Evolutionary conservation across 2,329 filamentous ascomycete species (phyloP).

Genomic region (Verticillium nubilum): DNA sequence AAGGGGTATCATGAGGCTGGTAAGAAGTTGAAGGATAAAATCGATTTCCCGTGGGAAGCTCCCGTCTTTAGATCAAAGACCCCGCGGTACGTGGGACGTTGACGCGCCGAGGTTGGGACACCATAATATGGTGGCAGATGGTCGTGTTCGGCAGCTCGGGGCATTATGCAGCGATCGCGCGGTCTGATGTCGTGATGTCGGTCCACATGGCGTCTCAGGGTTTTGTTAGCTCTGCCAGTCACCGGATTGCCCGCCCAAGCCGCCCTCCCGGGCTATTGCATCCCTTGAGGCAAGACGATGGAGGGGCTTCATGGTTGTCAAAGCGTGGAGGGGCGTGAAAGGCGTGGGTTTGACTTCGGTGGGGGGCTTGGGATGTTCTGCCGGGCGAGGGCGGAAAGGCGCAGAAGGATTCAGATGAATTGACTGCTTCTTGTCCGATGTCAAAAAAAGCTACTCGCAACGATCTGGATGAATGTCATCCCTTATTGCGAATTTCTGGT

Average conservation of each 20-base stretch:
- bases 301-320: neutral
- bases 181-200: neutral
- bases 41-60: neutral
- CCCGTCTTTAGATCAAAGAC: neutral
- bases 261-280: neutral
- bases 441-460: no score
- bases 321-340: neutral
- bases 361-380: neutral
- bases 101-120: neutral
- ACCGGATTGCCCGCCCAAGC: neutral
- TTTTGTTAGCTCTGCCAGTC: neutral
- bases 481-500: no score
- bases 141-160: constrained; percentile 1
- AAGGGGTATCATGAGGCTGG: neutral
- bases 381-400: neutral
- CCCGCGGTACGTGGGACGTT: neutral
- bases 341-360: neutral
- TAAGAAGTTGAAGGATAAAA: neutral
- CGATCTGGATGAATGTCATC: no score
- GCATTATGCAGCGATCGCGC: constrained; percentile 2
- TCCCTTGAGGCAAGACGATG: neutral
- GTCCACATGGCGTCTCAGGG: constrained; percentile 1
- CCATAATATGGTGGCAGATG: neutral
- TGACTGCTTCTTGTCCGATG: no score
- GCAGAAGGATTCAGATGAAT: neutral